These are phyloP conservation scores for Globisporangium iwayamae DNA, from an alignment of 352 stramenopile species.

Conservation along the genomic window DNA sequence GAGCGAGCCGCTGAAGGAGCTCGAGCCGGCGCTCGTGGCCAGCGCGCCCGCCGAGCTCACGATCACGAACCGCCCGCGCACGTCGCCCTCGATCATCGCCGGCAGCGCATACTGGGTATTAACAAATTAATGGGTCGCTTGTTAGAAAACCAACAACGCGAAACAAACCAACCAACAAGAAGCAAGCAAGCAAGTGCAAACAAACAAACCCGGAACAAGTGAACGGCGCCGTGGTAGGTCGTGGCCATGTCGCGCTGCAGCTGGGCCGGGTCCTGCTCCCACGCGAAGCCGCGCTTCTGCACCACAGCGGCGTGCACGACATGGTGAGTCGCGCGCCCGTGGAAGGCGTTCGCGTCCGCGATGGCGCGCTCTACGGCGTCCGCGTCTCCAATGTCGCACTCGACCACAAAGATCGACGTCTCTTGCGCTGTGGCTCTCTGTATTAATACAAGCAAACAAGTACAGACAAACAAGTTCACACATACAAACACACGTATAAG, in stretches of 20 bases:
- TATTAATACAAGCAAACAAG: background rate
- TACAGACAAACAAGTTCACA: too few relatives aligned
- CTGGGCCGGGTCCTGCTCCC: conserved; percentile 44
- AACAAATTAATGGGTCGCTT: background rate
- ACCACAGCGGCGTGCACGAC: conserved; percentile 27
- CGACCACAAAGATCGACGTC: conserved; percentile 26
- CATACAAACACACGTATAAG: too few relatives aligned
- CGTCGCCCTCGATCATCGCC: conserved; percentile 48
- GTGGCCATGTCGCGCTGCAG: conserved; percentile 53
- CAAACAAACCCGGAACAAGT: conserved; percentile 40
- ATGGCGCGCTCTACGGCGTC: too few relatives aligned
- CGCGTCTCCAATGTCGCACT: conserved; percentile 36
- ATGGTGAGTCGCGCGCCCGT: conserved; percentile 39
- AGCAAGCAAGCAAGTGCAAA: background rate
- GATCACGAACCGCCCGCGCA: conserved; percentile 47
- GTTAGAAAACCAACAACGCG: background rate
- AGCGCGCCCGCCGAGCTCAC: conserved; percentile 53
- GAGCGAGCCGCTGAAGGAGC: conserved; percentile 86
- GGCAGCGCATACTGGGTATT: conserved; percentile 34
- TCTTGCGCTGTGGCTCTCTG: conserved; percentile 14
- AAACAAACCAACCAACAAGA: too few relatives aligned
- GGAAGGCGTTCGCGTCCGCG: too few relatives aligned
- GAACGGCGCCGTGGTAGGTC: conserved; percentile 56
- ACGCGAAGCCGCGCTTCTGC: conserved; percentile 38
- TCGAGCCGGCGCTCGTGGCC: conserved; percentile 82